Conservation (phyloP, 768 basidiomycete species). For the Leccinellum rugosiceps region DNA sequence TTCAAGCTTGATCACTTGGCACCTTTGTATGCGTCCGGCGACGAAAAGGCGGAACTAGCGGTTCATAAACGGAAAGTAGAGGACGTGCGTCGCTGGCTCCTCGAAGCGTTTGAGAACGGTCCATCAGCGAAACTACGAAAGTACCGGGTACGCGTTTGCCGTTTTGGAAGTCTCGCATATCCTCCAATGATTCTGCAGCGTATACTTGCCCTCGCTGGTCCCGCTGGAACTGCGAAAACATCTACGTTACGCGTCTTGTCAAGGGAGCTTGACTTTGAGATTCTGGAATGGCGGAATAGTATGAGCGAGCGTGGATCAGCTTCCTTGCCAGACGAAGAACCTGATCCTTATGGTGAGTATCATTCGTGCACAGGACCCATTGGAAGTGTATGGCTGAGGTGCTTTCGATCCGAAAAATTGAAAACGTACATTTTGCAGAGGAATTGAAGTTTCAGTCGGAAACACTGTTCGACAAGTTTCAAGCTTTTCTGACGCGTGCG, state of each 20-base stretch:
- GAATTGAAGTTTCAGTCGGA: constrained; percentile 13
- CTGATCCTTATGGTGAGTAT: constrained; percentile 7
- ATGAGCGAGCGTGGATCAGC: constrained; percentile 46
- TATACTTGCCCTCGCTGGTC: constrained; percentile 81
- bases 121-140: constrained; percentile 61
- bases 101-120: constrained; percentile 68
- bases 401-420: neutral
- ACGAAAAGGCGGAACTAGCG: constrained; percentile 63
- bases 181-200: constrained; percentile 44
- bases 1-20: neutral
- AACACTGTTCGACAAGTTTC: constrained; percentile 61
- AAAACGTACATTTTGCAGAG: constrained; percentile 6
- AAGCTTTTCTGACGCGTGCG: constrained; percentile 70
- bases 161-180: neutral
- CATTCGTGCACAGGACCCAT: neutral
- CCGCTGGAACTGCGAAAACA: constrained; percentile 90
- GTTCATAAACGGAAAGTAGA: constrained; percentile 80
- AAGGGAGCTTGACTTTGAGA: constrained; percentile 68
- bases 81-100: constrained; percentile 71
- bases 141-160: constrained; percentile 59
- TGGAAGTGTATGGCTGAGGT: neutral
- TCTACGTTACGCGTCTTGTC: constrained; percentile 76
- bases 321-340: constrained; percentile 18
- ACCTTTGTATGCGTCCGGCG: neutral
- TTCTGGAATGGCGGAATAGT: constrained; percentile 83